These are phyloP conservation scores for Gaertneriomyces sp. DNA, from an alignment of 192 early-diverging fungal genomes.

Conservation along the genomic window DNA sequence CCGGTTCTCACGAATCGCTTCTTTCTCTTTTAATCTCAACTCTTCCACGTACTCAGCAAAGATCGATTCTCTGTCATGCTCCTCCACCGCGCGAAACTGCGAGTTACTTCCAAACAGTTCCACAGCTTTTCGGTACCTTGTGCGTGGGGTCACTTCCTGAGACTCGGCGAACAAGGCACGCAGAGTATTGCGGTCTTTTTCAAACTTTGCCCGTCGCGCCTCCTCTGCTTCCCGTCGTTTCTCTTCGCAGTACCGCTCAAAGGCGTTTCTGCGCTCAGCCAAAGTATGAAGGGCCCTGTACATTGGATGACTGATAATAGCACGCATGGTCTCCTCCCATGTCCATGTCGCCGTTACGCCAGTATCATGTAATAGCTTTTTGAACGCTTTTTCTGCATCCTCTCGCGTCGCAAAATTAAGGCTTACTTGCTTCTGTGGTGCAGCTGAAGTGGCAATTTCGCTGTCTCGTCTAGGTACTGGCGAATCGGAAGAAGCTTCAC, in stretches of 20 bases:
- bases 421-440: conserved; percentile 8
- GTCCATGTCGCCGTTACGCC: conserved; percentile 78
- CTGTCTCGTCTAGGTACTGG: conserved; percentile 7
- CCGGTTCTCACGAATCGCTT: conserved; percentile 54
- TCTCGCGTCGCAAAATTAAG: conserved; percentile 71
- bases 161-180: conserved; percentile 50
- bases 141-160: conserved; percentile 50
- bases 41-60: conserved; percentile 75
- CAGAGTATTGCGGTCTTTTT: conserved; percentile 53
- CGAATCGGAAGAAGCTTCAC: background rate
- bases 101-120: conserved; percentile 61
- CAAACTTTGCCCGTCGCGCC: conserved; percentile 40
- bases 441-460: background rate
- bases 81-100: conserved; percentile 61
- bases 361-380: conserved; percentile 67
- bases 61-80: conserved; percentile 56
- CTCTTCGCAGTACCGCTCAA: conserved; percentile 67
- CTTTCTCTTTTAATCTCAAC: conserved; percentile 63
- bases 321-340: conserved; percentile 90
- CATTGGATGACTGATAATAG: conserved; percentile 75
- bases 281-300: conserved; percentile 80
- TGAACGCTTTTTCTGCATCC: conserved; percentile 79
- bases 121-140: conserved; percentile 47
- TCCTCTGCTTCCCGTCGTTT: conserved; percentile 57
- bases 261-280: conserved; percentile 77